Evolutionary conservation across 2,329 filamentous ascomycete genomes (phyloP), one percentile per base, ranked within the genome.

Genomic region (Cordyceps pruinosa): DNA sequence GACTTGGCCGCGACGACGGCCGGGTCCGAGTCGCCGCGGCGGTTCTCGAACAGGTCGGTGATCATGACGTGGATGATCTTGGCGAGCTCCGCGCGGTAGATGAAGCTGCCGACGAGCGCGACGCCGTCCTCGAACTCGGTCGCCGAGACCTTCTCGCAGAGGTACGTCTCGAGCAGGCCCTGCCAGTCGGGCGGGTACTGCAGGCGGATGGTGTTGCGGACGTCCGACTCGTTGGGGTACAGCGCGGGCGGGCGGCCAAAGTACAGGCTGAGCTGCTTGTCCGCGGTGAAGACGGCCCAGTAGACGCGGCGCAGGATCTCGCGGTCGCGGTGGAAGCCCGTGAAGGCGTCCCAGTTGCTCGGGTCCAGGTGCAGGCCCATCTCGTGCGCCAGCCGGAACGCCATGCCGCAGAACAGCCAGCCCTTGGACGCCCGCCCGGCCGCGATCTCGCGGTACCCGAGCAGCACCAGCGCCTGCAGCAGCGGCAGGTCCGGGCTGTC

Each of bases 321-420:
- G n/a, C 74, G 70, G 28, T 79, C 77, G 34, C 60, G 57, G 73
- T 66, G 37, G 66, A 19, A 68, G 37, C 76, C 73, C 5, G 67
- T 66, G 8, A 70, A 68, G 23, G 69, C 68, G 45, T 73, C 70
- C 77, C 76, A 79, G 60, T 79, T 79, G 51, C 70, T 76, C 1
- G 77, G 77, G 50, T 80, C 77, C 0, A 80, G 69, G 61, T 80
- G 77, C 17, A 80, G 68, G 1, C 77, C 77, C 77, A 80, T 80
- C 61, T 78, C 77, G 51, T 79, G 76, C 0, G 76, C 73, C 15
- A 80, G 68, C 5, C 77, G 72, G 60, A 78, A 80, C 9, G 76
- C 76, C 76, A 80, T 79, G 47, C 77, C 76, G 28, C 75, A 78
- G 53, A 77, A 78, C 2, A 79, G 65, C 77, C 77, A 80, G 13